Conservation (phyloP, 1,284 basidiomycete species). For the Ceratorhiza oryzae-sativae region DNA sequence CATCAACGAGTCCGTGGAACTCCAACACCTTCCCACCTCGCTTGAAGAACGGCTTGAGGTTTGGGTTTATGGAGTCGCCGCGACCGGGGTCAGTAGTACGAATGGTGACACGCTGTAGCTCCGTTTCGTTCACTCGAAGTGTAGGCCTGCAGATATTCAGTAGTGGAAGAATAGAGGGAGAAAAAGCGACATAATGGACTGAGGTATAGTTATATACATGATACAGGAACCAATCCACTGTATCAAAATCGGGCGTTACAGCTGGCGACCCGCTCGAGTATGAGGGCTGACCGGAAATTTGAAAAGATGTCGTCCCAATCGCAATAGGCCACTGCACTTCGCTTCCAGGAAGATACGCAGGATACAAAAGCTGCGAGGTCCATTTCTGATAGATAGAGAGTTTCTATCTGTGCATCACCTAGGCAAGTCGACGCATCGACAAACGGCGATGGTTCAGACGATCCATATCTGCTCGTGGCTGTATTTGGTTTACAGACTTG, state of each 20-base stretch:
- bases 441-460: background rate
- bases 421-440: constrained; percentile 7
- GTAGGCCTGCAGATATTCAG: background rate
- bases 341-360: background rate
- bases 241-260: too few relatives aligned
- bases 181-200: background rate
- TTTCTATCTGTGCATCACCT: background rate
- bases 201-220: constrained; percentile 26
- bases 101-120: constrained; percentile 13
- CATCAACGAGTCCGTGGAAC: constrained; percentile 19
- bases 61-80: constrained; percentile 3
- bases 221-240: constrained; percentile 21
- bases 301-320: background rate
- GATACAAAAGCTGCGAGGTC: constrained; percentile 19
- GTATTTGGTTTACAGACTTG: background rate
- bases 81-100: background rate
- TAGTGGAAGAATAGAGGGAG: background rate
- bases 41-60: constrained; percentile 25
- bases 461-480: background rate
- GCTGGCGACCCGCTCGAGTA: too few relatives aligned
- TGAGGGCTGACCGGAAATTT: background rate
- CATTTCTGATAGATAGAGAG: constrained; percentile 17
- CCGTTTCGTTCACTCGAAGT: constrained; percentile 19
- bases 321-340: background rate
- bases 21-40: constrained; percentile 21